These are phyloP conservation scores for Wickerhamomyces ciferrii DNA, from an alignment of 805 yeast genomes.

Conservation along the genomic window DNA sequence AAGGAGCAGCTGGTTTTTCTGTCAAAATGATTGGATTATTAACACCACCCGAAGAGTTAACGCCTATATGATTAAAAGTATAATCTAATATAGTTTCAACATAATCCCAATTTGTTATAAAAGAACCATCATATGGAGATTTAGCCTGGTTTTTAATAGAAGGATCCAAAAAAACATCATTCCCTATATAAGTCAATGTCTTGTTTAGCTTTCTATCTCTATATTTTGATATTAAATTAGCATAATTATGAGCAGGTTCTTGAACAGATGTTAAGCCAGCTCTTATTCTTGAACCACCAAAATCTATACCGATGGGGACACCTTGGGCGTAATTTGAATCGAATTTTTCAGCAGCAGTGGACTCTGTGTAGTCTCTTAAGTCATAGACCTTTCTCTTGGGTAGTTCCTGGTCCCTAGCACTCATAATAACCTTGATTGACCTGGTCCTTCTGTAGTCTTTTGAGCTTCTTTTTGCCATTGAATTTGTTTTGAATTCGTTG, in stretches of 20 bases:
- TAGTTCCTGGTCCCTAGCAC: slow-evolving; percentile 10
- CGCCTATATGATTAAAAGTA: slow-evolving; percentile 74
- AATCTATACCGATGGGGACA: slow-evolving; percentile 82
- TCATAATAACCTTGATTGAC: neutral
- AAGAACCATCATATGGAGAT: slow-evolving; percentile 82
- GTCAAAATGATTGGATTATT: slow-evolving; percentile 78
- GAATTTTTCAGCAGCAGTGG: slow-evolving; percentile 38
- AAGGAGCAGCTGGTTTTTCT: slow-evolving; percentile 71
- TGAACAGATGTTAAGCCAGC: slow-evolving; percentile 48
- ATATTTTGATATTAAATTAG: slow-evolving; percentile 63
- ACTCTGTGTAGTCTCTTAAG: slow-evolving; percentile 15
- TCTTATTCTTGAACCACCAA: slow-evolving; percentile 63
- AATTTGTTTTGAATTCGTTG: no score
- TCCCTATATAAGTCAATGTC: slow-evolving; percentile 72
- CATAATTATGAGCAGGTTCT: slow-evolving; percentile 59
- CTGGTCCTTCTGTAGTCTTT: no score
- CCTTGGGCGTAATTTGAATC: slow-evolving; percentile 41
- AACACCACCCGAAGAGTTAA: slow-evolving; percentile 43
- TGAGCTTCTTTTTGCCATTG: no score
- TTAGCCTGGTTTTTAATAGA: slow-evolving; percentile 62
- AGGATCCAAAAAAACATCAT: slow-evolving; percentile 72
- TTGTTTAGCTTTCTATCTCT: slow-evolving; percentile 70
- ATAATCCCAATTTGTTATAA: slow-evolving; percentile 90
- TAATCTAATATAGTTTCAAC: slow-evolving; percentile 82
- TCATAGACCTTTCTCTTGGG: slow-evolving; percentile 15